Evolutionary conservation across 2,329 filamentous ascomycete genomes (phyloP).

Genomic region (Parastagonospora nodorum): DNA sequence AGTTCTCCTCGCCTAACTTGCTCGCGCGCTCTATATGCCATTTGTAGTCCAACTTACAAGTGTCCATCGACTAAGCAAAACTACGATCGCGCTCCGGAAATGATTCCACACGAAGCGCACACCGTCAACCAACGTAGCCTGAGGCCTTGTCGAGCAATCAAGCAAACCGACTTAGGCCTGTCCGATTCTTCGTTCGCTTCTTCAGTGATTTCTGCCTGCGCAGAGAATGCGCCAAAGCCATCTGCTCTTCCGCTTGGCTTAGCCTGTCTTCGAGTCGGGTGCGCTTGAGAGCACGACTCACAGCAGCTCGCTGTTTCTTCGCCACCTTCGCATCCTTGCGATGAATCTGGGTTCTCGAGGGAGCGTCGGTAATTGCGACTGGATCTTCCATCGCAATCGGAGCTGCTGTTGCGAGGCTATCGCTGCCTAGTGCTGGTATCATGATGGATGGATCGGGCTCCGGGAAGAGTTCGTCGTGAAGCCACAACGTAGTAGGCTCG

Average conservation of each 20-base stretch:
- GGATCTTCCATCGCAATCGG: background rate
- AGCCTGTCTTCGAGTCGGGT: background rate
- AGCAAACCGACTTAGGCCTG: too few relatives aligned
- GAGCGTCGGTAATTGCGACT: background rate
- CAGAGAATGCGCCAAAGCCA: background rate
- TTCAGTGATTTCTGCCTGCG: background rate
- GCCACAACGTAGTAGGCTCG: background rate
- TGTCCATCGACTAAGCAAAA: too few relatives aligned
- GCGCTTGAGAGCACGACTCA: background rate
- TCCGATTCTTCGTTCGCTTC: background rate
- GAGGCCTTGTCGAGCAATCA: too few relatives aligned
- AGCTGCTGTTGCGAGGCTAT: too few relatives aligned
- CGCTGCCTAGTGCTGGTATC: background rate
- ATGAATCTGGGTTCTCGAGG: background rate
- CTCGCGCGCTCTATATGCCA: too few relatives aligned
- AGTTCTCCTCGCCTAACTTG: too few relatives aligned
- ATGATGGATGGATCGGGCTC: background rate
- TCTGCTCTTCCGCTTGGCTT: background rate
- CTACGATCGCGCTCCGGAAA: too few relatives aligned
- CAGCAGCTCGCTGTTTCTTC: constrained; percentile 2
- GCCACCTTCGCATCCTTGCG: constrained; percentile 1
- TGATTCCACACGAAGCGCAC: too few relatives aligned
- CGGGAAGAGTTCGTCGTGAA: background rate
- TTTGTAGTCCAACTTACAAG: too few relatives aligned
- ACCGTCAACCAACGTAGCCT: too few relatives aligned